Evolutionary conservation across 805 yeast genomes (phyloP).

Genomic region (Barnettozyma wickerhamii): DNA sequence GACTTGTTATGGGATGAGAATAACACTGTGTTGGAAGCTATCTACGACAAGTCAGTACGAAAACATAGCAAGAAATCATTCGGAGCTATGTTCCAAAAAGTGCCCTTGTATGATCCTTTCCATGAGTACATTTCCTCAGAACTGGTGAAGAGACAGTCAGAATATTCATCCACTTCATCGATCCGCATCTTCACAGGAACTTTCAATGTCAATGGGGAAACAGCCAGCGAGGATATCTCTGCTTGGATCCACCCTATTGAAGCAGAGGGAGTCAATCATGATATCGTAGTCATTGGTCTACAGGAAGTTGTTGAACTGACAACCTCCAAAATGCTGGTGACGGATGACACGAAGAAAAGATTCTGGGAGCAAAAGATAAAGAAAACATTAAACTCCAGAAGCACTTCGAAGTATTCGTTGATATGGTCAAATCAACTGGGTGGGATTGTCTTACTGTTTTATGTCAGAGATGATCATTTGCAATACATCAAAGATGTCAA

Average conservation of each 20-base stretch:
- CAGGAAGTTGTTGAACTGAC: slow-evolving; percentile 87
- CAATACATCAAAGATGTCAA: slow-evolving; percentile 56
- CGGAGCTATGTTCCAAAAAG: slow-evolving; percentile 33
- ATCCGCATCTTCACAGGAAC: slow-evolving; percentile 78
- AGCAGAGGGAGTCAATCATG: slow-evolving; percentile 40
- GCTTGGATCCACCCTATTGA: slow-evolving; percentile 72
- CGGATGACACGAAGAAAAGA: slow-evolving; percentile 57
- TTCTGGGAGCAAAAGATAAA: slow-evolving; percentile 66
- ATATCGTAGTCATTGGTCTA: slow-evolving; percentile 75
- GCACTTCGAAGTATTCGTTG: slow-evolving; percentile 39
- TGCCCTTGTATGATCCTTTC: slow-evolving; percentile 81
- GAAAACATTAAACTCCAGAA: slow-evolving; percentile 34
- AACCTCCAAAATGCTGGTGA: slow-evolving; percentile 77
- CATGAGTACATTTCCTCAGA: slow-evolving; percentile 76
- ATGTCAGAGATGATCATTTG: slow-evolving; percentile 50
- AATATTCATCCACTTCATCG: slow-evolving; percentile 57
- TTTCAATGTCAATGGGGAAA: slow-evolving; percentile 78
- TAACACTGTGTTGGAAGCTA: slow-evolving; percentile 77
- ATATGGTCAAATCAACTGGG: slow-evolving; percentile 81
- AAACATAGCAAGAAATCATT: slow-evolving; percentile 26
- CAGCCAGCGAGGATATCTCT: slow-evolving; percentile 51
- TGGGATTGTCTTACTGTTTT: slow-evolving; percentile 72
- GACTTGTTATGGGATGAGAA: slow-evolving; percentile 90
- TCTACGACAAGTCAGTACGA: slow-evolving; percentile 48
- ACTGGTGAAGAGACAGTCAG: slow-evolving; percentile 42